Evolutionary conservation across 148 eudicot genomes (phyloP).

Genomic region (Hydrangea macrophylla): DNA sequence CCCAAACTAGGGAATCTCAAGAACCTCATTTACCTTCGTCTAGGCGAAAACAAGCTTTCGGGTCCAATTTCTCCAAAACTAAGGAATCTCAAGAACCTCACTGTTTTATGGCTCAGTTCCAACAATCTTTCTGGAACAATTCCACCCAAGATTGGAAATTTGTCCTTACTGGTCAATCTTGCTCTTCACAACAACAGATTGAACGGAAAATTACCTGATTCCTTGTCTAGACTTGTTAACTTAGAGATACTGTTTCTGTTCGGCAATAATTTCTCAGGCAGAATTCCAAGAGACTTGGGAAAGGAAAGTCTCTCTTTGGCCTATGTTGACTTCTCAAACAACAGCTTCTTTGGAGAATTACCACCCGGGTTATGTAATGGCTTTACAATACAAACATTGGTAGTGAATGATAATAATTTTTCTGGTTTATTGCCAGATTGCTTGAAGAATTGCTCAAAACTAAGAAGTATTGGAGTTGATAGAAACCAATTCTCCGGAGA

Average conservation of each 20-base stretch:
- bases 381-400: too few relatives aligned
- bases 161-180: conserved; percentile 32
- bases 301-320: too few relatives aligned
- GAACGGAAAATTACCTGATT: conserved; percentile 55
- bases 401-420: too few relatives aligned
- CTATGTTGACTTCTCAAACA: too few relatives aligned
- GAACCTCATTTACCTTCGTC: too few relatives aligned
- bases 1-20: too few relatives aligned
- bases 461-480: conserved; percentile 36
- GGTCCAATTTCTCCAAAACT: conserved; percentile 52
- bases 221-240: conserved; percentile 44
- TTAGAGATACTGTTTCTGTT: conserved; percentile 42
- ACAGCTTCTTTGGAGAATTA: too few relatives aligned
- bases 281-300: too few relatives aligned
- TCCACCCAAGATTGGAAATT: conserved; percentile 64
- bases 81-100: conserved; percentile 35
- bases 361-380: too few relatives aligned
- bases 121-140: conserved; percentile 53
- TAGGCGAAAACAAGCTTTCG: conserved; percentile 41
- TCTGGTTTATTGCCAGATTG: too few relatives aligned
- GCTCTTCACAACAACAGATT: conserved; percentile 43
- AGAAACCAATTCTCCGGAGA: conserved; percentile 56
- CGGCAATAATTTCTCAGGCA: conserved; percentile 49
- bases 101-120: conserved; percentile 33
- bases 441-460: too few relatives aligned